These are phyloP conservation scores for Massarina eburnea DNA, from an alignment of 2,329 filamentous ascomycete genomes.

Conservation along the genomic window DNA sequence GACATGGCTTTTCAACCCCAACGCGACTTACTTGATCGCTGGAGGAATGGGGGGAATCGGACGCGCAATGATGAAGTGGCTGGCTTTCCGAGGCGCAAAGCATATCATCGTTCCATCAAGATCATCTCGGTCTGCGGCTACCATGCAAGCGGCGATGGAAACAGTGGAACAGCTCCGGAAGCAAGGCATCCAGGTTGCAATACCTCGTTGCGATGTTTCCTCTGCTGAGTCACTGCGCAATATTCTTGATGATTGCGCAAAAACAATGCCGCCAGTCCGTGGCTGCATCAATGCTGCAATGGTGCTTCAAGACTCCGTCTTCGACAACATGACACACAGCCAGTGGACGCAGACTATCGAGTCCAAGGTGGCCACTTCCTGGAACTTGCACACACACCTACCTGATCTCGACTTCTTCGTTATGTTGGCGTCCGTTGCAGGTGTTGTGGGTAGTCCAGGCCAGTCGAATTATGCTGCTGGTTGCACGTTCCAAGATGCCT, in stretches of 20 bases:
- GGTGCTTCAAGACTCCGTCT: conserved; percentile 19
- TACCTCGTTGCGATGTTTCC: conserved; percentile 22
- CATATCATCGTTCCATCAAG: conserved; percentile 11
- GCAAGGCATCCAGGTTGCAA: conserved; percentile 10
- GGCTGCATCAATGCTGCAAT: conserved; percentile 29
- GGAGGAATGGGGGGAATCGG: conserved; percentile 13
- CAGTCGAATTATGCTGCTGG: conserved; percentile 30
- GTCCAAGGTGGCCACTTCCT: conserved; percentile 38
- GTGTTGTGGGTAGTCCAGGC: conserved; percentile 20
- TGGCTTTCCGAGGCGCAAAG: conserved; percentile 5
- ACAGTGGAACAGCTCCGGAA: conserved; percentile 11
- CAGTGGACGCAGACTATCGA: conserved; percentile 13
- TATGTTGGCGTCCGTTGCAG: conserved; percentile 19
- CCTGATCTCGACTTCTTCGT: conserved; percentile 29
- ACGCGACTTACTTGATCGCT: conserved; percentile 9
- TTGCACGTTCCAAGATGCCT: conserved; percentile 26
- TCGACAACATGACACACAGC: conserved; percentile 19
- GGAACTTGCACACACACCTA: conserved; percentile 27
- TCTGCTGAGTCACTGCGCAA: conserved; percentile 5
- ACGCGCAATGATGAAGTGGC: conserved; percentile 3
- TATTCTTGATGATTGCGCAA: conserved; percentile 6
- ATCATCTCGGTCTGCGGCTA: neutral
- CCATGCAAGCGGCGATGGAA: neutral
- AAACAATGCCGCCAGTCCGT: conserved; percentile 21
- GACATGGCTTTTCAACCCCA: neutral